Conservation (phyloP, 352 stramenopile genomes). For the Discostella stelligera region DNA sequence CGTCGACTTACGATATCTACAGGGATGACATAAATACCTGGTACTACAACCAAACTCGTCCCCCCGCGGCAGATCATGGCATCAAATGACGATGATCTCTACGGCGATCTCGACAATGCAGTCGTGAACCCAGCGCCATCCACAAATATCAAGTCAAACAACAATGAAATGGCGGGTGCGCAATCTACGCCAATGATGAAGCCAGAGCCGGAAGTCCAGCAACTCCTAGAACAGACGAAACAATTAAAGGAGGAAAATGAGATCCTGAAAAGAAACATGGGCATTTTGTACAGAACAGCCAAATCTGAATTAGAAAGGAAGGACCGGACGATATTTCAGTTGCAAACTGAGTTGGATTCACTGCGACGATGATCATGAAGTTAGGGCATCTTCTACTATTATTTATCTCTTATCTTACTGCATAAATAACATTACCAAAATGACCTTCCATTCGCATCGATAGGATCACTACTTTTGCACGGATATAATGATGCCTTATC, state of each 20-base stretch:
- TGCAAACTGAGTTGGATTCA: slow-evolving; percentile 49
- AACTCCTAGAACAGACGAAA: slow-evolving; percentile 40
- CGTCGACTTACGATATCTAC: no score
- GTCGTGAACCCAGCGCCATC: slow-evolving; percentile 21
- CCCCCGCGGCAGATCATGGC: not conserved
- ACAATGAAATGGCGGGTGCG: not conserved
- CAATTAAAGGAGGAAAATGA: slow-evolving; percentile 66
- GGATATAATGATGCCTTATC: slow-evolving; percentile 69
- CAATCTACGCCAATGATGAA: not conserved
- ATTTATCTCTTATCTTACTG: not conserved
- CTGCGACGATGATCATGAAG: slow-evolving; percentile 16
- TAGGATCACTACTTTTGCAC: slow-evolving; percentile 50
- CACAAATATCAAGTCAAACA: not conserved
- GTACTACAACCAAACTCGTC: no score
- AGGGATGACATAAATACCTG: no score
- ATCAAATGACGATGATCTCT: slow-evolving; percentile 35
- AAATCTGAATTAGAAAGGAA: slow-evolving; percentile 74
- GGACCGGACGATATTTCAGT: slow-evolving; percentile 53
- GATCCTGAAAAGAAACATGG: slow-evolving; percentile 77
- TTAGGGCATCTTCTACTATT: not conserved
- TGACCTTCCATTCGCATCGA: slow-evolving; percentile 49
- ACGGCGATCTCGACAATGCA: slow-evolving; percentile 33
- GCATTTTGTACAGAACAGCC: slow-evolving; percentile 75
- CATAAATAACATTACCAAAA: slow-evolving; percentile 49
- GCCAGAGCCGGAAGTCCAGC: slow-evolving; percentile 9